phyloP scores from a whole-genome alignment of 345 rosid genomes.

The Ceriops decandra region DNA sequence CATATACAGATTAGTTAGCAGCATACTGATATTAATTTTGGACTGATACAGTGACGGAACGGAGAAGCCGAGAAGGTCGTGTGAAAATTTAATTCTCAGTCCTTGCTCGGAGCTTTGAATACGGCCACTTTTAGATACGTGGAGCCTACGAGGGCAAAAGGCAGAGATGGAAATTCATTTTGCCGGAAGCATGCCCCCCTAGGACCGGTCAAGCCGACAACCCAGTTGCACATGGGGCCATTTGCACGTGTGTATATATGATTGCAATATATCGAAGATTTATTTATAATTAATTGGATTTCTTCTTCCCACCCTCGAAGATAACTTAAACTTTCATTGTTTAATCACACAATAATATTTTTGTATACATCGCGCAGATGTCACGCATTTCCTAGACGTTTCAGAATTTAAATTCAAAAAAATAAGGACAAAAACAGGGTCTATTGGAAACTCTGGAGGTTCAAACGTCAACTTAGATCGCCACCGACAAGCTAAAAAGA shows the following conservation, averaged over 20 bases:
- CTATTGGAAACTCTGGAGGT: constrained; percentile 17
- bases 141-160: constrained; percentile 19
- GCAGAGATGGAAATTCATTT: constrained; percentile 23
- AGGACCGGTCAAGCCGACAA: constrained; percentile 67
- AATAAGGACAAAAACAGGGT: neutral
- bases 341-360: neutral
- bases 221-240: constrained; percentile 46
- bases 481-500: constrained; percentile 29
- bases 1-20: no score
- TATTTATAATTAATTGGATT: neutral
- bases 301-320: constrained; percentile 17
- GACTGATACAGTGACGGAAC: no score
- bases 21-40: no score
- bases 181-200: constrained; percentile 25
- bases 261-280: constrained; percentile 30
- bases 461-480: constrained; percentile 40
- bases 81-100: no score
- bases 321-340: neutral
- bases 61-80: no score
- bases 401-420: no score
- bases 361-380: neutral
- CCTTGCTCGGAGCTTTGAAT: no score
- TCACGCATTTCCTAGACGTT: no score
- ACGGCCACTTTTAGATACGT: neutral
- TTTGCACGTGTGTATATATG: constrained; percentile 45